Evolutionary conservation across 31 red algal genomes (phyloP).

Genomic region (Bonnemaisonia californica): DNA sequence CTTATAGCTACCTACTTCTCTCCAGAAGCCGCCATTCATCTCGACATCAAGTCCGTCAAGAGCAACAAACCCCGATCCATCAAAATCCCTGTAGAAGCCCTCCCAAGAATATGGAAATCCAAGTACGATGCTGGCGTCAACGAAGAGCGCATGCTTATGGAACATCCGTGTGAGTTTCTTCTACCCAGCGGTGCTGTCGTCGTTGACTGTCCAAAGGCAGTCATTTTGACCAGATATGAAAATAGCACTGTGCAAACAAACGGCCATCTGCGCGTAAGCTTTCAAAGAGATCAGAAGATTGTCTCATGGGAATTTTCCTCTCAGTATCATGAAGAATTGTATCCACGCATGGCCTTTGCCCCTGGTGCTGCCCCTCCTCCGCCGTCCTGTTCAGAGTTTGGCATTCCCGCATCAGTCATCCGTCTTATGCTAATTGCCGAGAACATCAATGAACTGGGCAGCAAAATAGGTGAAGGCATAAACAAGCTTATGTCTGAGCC

Average conservation of each 20-base stretch:
- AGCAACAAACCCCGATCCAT: background rate
- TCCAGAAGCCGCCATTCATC: conserved; percentile 40
- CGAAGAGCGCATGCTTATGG: conserved; percentile 69
- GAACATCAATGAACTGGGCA: conserved; percentile 30
- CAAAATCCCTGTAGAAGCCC: conserved; percentile 45
- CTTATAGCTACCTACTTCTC: conserved; percentile 49
- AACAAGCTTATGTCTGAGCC: conserved; percentile 31
- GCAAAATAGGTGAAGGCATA: conserved; percentile 40
- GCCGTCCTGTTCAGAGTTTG: conserved; percentile 43
- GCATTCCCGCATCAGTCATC: conserved; percentile 35
- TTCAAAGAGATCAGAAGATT: conserved; percentile 56
- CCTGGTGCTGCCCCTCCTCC: background rate
- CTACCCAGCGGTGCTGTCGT: conserved; percentile 48
- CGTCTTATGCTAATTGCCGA: conserved; percentile 50
- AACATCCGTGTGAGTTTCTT: conserved; percentile 67
- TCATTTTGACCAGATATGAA: conserved; percentile 62
- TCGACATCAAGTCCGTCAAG: conserved; percentile 46
- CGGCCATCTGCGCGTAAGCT: conserved; percentile 66
- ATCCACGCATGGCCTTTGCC: conserved; percentile 20
- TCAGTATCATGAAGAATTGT: conserved; percentile 44
- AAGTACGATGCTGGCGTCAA: conserved; percentile 55
- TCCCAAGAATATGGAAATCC: conserved; percentile 53
- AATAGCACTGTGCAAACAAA: conserved; percentile 44
- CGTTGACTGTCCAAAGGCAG: conserved; percentile 64
- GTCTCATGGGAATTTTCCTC: conserved; percentile 68